These are phyloP conservation scores for Neurospora pannonica DNA, from an alignment of 495 filamentous ascomycete genomes.

Conservation along the genomic window DNA sequence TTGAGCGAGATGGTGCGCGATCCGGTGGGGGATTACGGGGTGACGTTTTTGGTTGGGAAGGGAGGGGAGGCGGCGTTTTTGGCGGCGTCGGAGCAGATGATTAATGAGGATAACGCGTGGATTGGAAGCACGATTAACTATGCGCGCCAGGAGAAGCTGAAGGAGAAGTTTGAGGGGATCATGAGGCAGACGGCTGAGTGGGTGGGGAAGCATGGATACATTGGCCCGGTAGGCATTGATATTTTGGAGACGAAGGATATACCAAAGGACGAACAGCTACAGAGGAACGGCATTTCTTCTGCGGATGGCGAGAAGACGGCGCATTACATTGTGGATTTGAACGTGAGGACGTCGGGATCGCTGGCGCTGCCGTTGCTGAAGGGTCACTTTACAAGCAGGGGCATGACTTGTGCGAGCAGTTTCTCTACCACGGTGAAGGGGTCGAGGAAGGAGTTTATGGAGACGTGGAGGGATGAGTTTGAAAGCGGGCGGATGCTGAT, in stretches of 20 bases:
- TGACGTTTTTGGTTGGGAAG: constrained; percentile 21
- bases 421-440: constrained; percentile 10
- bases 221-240: constrained; percentile 24
- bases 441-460: constrained; percentile 12
- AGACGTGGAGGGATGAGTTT: constrained; percentile 11
- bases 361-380: constrained; percentile 17
- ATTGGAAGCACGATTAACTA: constrained; percentile 23
- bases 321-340: constrained; percentile 30
- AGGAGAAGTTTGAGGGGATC: constrained; percentile 11
- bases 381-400: constrained; percentile 13
- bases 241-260: constrained; percentile 14
- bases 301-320: constrained; percentile 1
- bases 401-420: constrained; percentile 16
- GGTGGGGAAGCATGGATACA: constrained; percentile 17
- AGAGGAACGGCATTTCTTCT: neutral
- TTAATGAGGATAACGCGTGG: constrained; percentile 16
- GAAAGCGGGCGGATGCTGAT: constrained; percentile 15
- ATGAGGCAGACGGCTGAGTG: constrained; percentile 15
- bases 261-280: neutral
- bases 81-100: constrained; percentile 22
- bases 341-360: constrained; percentile 25
- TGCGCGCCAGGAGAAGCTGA: constrained; percentile 12
- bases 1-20: constrained; percentile 16
- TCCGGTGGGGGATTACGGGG: constrained; percentile 19
- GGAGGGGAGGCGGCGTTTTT: constrained; percentile 14